Base-by-base conservation (phyloP, 768 basidiomycete genomes). In the Boletus pseudo-olivaceus region DNA sequence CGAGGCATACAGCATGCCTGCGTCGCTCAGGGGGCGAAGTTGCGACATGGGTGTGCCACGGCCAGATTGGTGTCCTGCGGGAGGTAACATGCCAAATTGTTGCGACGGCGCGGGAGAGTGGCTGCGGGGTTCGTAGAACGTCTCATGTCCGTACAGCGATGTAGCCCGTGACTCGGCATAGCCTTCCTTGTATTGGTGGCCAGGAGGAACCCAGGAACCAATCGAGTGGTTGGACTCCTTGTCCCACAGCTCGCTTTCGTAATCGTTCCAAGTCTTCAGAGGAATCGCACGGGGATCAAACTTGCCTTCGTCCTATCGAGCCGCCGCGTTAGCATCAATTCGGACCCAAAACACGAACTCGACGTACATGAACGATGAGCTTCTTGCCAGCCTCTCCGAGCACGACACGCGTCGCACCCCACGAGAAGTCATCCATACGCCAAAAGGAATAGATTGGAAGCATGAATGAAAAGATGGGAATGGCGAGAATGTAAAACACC, bases 371-470 rank as follows among this genome's bases (percentile, higher is more conserved):
- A 40, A 98, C 85, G 61, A 98, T 84, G 56, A 98, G 76, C 74
- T 96, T 97, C 82, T 97, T 97, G 17, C 96, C 96, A 30, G 86
- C 81, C 72, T 98, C 96, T 59, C 95, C 94, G 57, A 97, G 73
- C 12, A 99, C 94, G 55, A 95, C 68, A 82, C 92, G 90, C 1
- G 94, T 96, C 26, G 81, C 79, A 81, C 93, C 94, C 93, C 93
- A 94, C 0, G 89, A 92, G 82, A 96, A 97, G 72, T 96, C 93
- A 70, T 96, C 95, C 94, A 98, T 97, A 60, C 77, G 80, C 95
- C 94, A 98, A 86, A 98, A 96, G 6, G 93, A 94, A 70, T 93
- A 95, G 12, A 97, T 75, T 5, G 93, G 95, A 27, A 98, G 82
- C 76, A 91, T 80, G 80, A 97, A 90, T 7, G 93, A 93, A 76